phyloP scores from a whole-genome alignment of 495 filamentous ascomycete genomes.

The Terfezia boudieri region DNA sequence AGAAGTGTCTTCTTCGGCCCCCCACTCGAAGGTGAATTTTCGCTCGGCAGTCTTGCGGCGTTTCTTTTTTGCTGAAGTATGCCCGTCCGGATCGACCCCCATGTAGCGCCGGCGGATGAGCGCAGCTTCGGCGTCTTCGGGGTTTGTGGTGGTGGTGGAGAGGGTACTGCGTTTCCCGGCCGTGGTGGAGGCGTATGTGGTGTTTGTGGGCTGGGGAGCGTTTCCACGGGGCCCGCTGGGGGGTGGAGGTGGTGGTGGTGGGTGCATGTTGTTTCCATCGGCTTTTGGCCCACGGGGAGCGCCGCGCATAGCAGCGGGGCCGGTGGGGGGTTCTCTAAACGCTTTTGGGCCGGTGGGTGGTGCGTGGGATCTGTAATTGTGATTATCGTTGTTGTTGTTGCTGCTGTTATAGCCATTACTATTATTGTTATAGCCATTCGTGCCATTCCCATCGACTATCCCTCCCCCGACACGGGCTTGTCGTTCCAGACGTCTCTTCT shows the following conservation, averaged over 20 bases:
- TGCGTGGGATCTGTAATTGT: conserved; percentile 1
- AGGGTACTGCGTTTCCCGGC: conserved; percentile 14
- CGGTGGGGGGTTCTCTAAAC: conserved; percentile 14
- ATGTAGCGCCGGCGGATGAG: conserved; percentile 72
- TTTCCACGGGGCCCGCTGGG: conserved; percentile 5
- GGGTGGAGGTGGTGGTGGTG: conserved; percentile 13
- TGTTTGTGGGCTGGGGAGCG: too few relatives aligned
- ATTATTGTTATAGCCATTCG: background rate
- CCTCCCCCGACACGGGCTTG: conserved; percentile 11
- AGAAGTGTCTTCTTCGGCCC: conserved; percentile 84
- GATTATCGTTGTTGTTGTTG: conserved; percentile 2
- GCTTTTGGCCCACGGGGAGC: background rate
- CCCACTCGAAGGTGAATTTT: conserved; percentile 99
- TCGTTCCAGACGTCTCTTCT: conserved; percentile 32
- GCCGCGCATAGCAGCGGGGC: conserved; percentile 16
- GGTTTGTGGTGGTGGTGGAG: conserved; percentile 13
- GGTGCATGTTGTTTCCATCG: conserved; percentile 5
- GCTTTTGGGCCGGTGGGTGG: conserved; percentile 13
- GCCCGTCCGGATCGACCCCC: conserved; percentile 74
- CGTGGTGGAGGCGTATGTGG: conserved; percentile 1
- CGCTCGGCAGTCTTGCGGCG: conserved; percentile 76
- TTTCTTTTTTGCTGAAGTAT: conserved; percentile 83
- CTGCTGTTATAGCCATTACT: background rate
- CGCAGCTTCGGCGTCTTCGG: conserved; percentile 53
- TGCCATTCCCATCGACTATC: background rate